Conservation (phyloP, 73 alveolate species). For the Tetrahymena malaccensis region DNA sequence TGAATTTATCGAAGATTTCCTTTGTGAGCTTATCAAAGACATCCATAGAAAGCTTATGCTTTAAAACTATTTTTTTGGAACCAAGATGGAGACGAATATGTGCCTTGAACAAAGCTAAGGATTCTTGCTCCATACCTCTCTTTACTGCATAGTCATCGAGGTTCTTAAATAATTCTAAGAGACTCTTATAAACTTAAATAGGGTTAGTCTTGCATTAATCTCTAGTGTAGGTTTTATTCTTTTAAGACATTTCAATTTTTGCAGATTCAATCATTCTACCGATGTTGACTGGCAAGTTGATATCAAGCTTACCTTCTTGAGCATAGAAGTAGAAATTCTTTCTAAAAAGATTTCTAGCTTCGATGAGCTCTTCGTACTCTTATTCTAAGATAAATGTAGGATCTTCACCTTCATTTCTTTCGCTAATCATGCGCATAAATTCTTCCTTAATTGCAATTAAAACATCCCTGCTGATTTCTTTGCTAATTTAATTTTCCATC, state of each 20-base stretch:
- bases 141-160: neutral
- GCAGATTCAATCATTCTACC: constrained; percentile 37
- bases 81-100: constrained; percentile 26
- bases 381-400: neutral
- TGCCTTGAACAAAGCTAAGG: neutral
- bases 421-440: neutral
- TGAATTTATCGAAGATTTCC: constrained; percentile 22
- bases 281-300: constrained; percentile 22
- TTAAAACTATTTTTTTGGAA: constrained; percentile 11
- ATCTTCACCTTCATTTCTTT: neutral
- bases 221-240: constrained; percentile 27
- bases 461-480: neutral
- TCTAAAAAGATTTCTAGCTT: neutral
- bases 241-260: constrained; percentile 6
- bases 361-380: neutral
- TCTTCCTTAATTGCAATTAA: constrained; percentile 30
- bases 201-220: constrained; percentile 32
- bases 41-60: constrained; percentile 24
- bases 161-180: neutral
- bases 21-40: constrained; percentile 19
- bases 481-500: neutral
- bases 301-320: neutral
- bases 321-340: neutral
- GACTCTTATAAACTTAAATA: neutral
- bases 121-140: neutral